These are phyloP conservation scores for Lactarius quietus DNA, from an alignment of 768 basidiomycete species.

Conservation along the genomic window DNA sequence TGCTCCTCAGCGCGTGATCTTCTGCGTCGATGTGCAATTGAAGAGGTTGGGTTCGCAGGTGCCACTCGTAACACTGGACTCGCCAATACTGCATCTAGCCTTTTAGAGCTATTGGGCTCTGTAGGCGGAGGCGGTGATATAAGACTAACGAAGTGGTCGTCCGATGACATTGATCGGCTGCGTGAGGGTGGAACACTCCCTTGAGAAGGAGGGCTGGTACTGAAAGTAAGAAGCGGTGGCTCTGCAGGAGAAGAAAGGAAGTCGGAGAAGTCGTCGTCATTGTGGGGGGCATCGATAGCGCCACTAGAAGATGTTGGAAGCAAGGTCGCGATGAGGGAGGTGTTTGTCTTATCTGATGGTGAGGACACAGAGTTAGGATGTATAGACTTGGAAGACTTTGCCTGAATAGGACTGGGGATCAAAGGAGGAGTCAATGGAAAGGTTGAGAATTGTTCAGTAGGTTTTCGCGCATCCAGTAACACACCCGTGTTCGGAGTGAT, in stretches of 20 bases:
- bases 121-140: conserved; percentile 38
- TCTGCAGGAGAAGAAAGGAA: conserved; percentile 38
- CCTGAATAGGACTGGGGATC: not conserved
- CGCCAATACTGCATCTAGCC: not conserved
- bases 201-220: conserved; percentile 2
- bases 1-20: conserved; percentile 46
- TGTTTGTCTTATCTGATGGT: not conserved
- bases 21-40: conserved; percentile 28
- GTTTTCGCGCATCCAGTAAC: not conserved
- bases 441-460: not conserved
- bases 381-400: not conserved
- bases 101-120: not conserved
- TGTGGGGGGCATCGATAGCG: not conserved
- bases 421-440: not conserved
- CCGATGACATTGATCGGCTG: conserved; percentile 29
- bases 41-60: conserved; percentile 5
- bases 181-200: not conserved
- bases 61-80: not conserved
- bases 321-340: conserved; percentile 21
- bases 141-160: conserved; percentile 50
- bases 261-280: conserved; percentile 50
- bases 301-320: conserved; percentile 18
- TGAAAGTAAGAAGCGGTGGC: conserved; percentile 13
- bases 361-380: not conserved
- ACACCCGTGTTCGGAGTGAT: not conserved